These are phyloP conservation scores for Tulasnella sp. DNA, from an alignment of 768 basidiomycete genomes.

Conservation along the genomic window DNA sequence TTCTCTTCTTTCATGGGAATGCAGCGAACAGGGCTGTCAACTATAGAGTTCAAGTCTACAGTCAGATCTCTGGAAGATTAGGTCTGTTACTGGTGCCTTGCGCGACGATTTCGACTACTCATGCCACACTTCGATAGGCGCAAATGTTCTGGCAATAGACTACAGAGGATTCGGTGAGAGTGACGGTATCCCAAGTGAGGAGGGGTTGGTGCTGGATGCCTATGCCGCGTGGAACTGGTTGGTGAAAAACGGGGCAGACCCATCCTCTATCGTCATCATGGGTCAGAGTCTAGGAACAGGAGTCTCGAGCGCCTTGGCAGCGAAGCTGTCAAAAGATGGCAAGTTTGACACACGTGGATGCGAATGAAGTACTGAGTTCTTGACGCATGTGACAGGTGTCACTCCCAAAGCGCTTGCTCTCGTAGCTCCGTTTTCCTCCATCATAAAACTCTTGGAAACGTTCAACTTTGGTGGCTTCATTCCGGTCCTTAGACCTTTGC, in stretches of 20 bases:
- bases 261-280: constrained; percentile 52
- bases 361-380: background rate
- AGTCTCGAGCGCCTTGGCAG: constrained; percentile 38
- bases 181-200: constrained; percentile 59
- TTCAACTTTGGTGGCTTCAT: constrained; percentile 52
- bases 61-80: constrained; percentile 49
- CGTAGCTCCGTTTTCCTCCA: constrained; percentile 45
- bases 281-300: constrained; percentile 89
- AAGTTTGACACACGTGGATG: constrained; percentile 1
- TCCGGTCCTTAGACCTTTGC: constrained; percentile 60
- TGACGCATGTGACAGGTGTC: constrained; percentile 9
- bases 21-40: constrained; percentile 60
- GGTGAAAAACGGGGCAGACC: constrained; percentile 39
- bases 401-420: constrained; percentile 37
- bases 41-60: constrained; percentile 56
- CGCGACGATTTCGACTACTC: background rate
- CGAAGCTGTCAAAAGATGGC: constrained; percentile 31
- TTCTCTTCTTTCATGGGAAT: constrained; percentile 93
- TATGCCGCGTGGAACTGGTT: constrained; percentile 74
- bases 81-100: background rate
- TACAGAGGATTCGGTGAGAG: constrained; percentile 92
- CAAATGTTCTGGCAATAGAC: constrained; percentile 76
- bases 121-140: constrained; percentile 21
- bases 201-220: constrained; percentile 57
- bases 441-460: constrained; percentile 48